Evolutionary conservation across 2,329 filamentous ascomycete species (phyloP).

Genomic region (Cephalotrichum gorgonifer): DNA sequence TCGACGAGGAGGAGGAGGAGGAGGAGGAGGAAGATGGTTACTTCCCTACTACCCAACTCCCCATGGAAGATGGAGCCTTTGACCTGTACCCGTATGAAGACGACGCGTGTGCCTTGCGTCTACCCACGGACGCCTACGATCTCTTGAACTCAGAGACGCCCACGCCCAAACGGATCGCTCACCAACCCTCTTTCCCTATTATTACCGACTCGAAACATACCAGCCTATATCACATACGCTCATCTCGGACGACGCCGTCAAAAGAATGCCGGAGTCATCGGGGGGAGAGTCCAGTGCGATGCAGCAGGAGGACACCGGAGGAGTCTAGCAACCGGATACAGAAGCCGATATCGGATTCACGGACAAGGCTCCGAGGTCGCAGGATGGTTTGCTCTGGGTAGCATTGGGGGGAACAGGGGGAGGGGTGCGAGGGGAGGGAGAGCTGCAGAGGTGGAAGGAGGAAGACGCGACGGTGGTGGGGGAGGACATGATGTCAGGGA

Average conservation of each 20-base stretch:
- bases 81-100: not conserved
- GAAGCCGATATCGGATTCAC: not conserved
- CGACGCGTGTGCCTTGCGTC: not conserved
- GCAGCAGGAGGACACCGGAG: slow-evolving; percentile 3
- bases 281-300: slow-evolving; percentile 1
- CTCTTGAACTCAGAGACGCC: slow-evolving; percentile 2
- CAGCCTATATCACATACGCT: not conserved
- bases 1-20: not conserved
- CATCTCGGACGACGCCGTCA: not conserved
- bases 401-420: not conserved
- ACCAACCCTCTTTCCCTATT: not conserved
- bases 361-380: not conserved
- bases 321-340: slow-evolving; percentile 4
- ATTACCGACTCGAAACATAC: not conserved
- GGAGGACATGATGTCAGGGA: not conserved
- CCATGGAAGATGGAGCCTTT: not conserved
- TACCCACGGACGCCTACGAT: not conserved
- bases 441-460: not conserved
- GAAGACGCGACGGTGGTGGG: not conserved
- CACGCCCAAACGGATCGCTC: slow-evolving; percentile 1
- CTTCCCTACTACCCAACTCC: slow-evolving; percentile 3
- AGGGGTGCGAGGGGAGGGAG: not conserved
- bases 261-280: not conserved
- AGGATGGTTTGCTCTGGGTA: not conserved
- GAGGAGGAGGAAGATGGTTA: slow-evolving; percentile 2